Evolutionary conservation across 2,329 filamentous ascomycete species (phyloP).

Genomic region (Hymenoscyphus linearis): DNA sequence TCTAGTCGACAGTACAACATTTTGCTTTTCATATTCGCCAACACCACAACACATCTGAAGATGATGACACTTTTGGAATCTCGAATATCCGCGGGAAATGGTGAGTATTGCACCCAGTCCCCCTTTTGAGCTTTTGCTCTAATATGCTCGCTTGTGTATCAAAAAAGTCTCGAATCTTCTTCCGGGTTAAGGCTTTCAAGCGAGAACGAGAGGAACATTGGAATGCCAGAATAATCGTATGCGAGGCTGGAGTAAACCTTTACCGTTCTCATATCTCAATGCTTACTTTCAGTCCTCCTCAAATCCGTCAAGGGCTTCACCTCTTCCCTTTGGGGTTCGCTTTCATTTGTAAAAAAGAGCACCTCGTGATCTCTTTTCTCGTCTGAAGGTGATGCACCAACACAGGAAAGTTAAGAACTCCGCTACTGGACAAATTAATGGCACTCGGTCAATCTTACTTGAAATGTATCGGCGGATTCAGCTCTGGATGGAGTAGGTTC

Average conservation of each 20-base stretch:
- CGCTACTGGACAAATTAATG: not conserved
- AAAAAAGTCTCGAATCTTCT: not conserved
- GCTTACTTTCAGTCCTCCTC: no score
- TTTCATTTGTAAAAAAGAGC: not conserved
- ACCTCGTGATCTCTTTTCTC: not conserved
- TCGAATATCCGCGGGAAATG: not conserved
- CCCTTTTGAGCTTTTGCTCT: not conserved
- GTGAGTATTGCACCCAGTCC: not conserved
- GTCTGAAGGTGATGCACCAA: not conserved
- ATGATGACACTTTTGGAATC: not conserved
- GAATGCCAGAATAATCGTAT: not conserved
- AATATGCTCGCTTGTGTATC: not conserved
- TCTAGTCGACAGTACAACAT: not conserved
- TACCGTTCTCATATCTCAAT: no score
- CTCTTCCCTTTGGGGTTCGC: not conserved
- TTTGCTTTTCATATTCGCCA: not conserved
- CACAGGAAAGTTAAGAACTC: not conserved
- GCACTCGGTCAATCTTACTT: not conserved
- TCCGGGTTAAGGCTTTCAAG: not conserved
- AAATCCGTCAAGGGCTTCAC: not conserved
- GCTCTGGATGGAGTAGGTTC: not conserved
- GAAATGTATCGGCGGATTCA: no score
- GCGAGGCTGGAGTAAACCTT: no score
- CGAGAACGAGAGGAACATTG: not conserved
- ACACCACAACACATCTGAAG: not conserved